Base-by-base conservation (phyloP, 371 early-diverging fungal genomes). In the Gilbertella persicaria region DNA sequence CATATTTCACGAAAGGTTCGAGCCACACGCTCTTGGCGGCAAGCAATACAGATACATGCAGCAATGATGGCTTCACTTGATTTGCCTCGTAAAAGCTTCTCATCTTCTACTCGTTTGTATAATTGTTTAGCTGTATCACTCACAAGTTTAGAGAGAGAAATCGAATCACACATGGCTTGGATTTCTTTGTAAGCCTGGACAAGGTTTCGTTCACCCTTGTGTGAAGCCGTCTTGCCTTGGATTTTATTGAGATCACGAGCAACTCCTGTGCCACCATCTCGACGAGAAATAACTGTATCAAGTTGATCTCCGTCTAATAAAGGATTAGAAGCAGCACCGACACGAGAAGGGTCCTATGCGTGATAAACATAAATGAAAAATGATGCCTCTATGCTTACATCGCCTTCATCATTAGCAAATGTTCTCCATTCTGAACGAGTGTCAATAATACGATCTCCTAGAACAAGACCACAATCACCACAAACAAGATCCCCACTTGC, bases 371-470 rank as follows among this genome's bases (percentile, higher is more conserved):
- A 3, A 20, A 35, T 16, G 37, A n/a, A 43, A 33, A 51, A 6
- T 35, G 40, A 1, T 14, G 12, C 13, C 10, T 19, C 19, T 38
- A 45, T 16, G 55, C 65, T 58, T 75, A 75, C 75, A 67, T 94
- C 95, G 41, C 91, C 92, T 50, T 89, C 92, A 59, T 94, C 95
- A 73, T 95, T 93, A 37, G 91, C 86, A 79, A 99, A 99, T 6
- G 96, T 97, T 60, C 99, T 89, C 99, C 99, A 99, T 70, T 99
- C 99, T 8, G 95, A 92, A n/a, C 98, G 85, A 7, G 99, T 97
- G 72, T 99, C 99, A 53, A 99, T 95, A 53, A 99, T 94, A 44
- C 98, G 83, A 69, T 96, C 91, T 17, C 95, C 96, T 17, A 99
- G 79, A 4, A 99, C 94, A 38, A 96, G 73, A 16, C 98, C 99